Evolutionary conservation across 1,284 basidiomycete species (phyloP), one percentile per base, ranked within the genome.

Genomic region (Sporisorium exsertum): DNA sequence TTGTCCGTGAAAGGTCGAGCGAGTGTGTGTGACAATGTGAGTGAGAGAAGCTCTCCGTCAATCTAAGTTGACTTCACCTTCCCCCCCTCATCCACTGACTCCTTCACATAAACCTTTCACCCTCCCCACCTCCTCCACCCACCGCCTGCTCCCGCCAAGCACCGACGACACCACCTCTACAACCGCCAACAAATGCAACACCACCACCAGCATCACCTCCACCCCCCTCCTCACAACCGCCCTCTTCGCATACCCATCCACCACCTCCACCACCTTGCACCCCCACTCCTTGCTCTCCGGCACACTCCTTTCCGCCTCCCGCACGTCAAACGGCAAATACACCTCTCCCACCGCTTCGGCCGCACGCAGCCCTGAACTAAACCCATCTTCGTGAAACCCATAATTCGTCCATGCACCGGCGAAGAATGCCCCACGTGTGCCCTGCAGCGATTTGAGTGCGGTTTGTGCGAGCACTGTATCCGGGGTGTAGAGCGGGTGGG

Each of bases 331-430:
- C 0, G 87, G 87, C n/a, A 85, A 73, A 9, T 64, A 73, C 0
- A 86, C 86, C 37, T 76, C 79, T 42, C 56, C 53, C 37, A 87
- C 86, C 5, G 81, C 80, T 6, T 69, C 67, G 12, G 76, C 63
- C 7, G 85, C 86, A 3, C 79, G 78, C 55, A 88, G 74, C 0
- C 87, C 87, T 0, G 84, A 90, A 0, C 91, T 89, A 86, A 93
- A 93, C 4, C 92, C 92, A 79, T 94, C 92, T 86, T 93, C 92
- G 86, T 94, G 92, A 87, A 92, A 84, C 8, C 86, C 92, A 78
- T 93, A 93, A 60, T 90, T 89, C 50, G 91, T 88, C 88, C 92
- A 94, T 7, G 92, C 93, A n/a, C 92, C 92, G 2, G 90, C 91
- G 81, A 90, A 94, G 18, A 90, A 89, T 63, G 93, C 89, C 1